phyloP scores from a whole-genome alignment of 2,329 filamentous ascomycete genomes.

The Neofusicoccum parvum region DNA sequence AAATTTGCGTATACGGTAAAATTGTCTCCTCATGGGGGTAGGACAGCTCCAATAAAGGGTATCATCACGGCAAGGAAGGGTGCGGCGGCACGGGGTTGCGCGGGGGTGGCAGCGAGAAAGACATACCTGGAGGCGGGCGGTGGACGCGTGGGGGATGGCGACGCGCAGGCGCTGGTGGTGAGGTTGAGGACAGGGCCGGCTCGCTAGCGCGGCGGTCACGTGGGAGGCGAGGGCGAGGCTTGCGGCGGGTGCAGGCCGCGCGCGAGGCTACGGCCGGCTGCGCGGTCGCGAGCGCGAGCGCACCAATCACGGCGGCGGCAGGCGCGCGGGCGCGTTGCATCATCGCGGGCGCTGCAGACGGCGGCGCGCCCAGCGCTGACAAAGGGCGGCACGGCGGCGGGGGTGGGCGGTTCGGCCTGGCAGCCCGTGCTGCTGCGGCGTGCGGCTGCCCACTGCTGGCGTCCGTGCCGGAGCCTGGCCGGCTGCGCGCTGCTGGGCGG shows the following conservation, averaged over 20 bases:
- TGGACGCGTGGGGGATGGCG: background rate
- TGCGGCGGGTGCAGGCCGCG: background rate
- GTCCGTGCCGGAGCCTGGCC: too few relatives aligned
- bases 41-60: slow-evolving; percentile 77
- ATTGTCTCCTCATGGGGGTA: slow-evolving; percentile 45
- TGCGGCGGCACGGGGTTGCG: slow-evolving; percentile 13
- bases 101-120: background rate
- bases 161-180: background rate
- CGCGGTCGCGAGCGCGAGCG: background rate
- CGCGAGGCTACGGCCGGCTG: background rate
- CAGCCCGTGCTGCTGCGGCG: too few relatives aligned
- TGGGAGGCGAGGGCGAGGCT: background rate
- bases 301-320: background rate
- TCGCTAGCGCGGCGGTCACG: slow-evolving; percentile 7
- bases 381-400: background rate
- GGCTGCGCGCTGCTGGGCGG: background rate
- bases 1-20: slow-evolving; percentile 23
- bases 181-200: background rate
- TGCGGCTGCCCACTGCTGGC: too few relatives aligned
- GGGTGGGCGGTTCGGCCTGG: too few relatives aligned
- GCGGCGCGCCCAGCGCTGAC: background rate
- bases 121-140: slow-evolving; percentile 7
- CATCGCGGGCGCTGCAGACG: slow-evolving; percentile 8
- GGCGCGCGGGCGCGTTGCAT: background rate
- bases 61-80: slow-evolving; percentile 54